Conservation (phyloP, 306 rosid species). For the Ochetophila trinervis region DNA sequence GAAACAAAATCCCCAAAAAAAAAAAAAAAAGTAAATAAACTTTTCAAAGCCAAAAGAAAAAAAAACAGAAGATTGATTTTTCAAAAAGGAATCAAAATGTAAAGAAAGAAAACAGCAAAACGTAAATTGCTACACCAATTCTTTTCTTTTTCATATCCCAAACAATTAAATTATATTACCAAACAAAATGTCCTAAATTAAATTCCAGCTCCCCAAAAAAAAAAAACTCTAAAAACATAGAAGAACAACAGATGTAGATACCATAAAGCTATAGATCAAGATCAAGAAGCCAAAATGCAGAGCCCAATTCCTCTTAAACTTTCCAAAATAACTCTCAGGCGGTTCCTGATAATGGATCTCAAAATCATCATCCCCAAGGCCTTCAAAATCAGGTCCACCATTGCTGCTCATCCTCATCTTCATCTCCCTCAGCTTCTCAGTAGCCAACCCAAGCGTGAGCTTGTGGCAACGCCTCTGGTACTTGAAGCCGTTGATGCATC, state of each 20-base stretch:
- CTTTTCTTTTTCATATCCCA: background rate
- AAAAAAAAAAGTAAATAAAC: too few species aligned
- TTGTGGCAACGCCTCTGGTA: slow-evolving; percentile 92
- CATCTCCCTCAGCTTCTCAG: slow-evolving; percentile 68
- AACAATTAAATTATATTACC: background rate
- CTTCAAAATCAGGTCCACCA: slow-evolving; percentile 30
- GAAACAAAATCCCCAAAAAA: too few species aligned
- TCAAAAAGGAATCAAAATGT: background rate
- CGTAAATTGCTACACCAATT: background rate
- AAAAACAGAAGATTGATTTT: background rate
- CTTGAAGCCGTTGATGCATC: slow-evolving; percentile 92
- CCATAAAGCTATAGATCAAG: slow-evolving; percentile 63
- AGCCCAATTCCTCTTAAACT: slow-evolving; percentile 98
- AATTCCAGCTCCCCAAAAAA: background rate
- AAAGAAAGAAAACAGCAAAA: background rate
- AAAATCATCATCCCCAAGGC: slow-evolving; percentile 49
- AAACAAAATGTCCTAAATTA: background rate
- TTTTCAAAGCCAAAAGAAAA: too few species aligned
- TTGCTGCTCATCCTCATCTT: slow-evolving; percentile 34
- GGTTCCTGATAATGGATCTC: slow-evolving; percentile 95
- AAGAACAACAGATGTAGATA: slow-evolving; percentile 82
- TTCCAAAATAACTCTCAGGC: slow-evolving; percentile 74
- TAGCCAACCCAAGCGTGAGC: slow-evolving; percentile 83
- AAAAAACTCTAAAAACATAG: slow-evolving; percentile 49
- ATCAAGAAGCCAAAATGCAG: slow-evolving; percentile 82